These are phyloP conservation scores for Pseudogymnoascus sp. DNA, from an alignment of 2,329 filamentous ascomycete genomes.

Conservation along the genomic window DNA sequence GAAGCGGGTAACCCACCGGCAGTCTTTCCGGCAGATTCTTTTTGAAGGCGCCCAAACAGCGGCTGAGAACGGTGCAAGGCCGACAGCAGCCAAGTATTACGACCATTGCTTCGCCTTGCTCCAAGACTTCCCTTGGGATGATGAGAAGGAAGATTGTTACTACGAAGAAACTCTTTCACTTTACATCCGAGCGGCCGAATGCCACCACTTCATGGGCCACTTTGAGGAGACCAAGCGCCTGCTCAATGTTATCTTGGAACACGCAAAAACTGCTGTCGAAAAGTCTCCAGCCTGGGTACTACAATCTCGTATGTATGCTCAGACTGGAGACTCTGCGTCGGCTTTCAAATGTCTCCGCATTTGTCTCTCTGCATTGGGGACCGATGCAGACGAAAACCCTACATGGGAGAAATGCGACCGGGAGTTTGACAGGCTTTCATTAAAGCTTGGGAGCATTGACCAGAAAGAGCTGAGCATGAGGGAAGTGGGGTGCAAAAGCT, in stretches of 20 bases:
- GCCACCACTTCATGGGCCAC: slow-evolving; percentile 70
- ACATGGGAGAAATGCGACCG: slow-evolving; percentile 70
- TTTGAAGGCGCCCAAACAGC: slow-evolving; percentile 72
- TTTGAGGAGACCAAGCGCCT: slow-evolving; percentile 58
- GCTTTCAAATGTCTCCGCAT: slow-evolving; percentile 64
- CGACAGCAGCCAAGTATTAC: slow-evolving; percentile 77
- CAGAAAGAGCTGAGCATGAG: slow-evolving; percentile 38
- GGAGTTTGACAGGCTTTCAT: slow-evolving; percentile 58
- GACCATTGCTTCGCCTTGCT: slow-evolving; percentile 68
- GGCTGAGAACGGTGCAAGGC: slow-evolving; percentile 72
- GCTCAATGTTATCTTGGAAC: slow-evolving; percentile 60
- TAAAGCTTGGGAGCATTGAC: slow-evolving; percentile 51
- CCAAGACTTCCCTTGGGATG: slow-evolving; percentile 70
- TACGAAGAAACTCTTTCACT: slow-evolving; percentile 82
- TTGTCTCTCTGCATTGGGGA: slow-evolving; percentile 61
- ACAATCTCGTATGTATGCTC: slow-evolving; percentile 68
- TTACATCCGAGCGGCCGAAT: slow-evolving; percentile 72
- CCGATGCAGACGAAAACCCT: slow-evolving; percentile 56
- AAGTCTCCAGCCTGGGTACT: slow-evolving; percentile 79
- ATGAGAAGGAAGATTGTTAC: slow-evolving; percentile 59
- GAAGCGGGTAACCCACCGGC: slow-evolving; percentile 48
- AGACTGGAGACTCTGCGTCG: slow-evolving; percentile 60
- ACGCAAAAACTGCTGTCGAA: slow-evolving; percentile 65
- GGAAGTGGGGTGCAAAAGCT: slow-evolving; percentile 36
- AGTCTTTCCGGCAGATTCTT: slow-evolving; percentile 60